Evolutionary conservation across 2,329 filamentous ascomycete species (phyloP).

Genomic region (Cladosporium austrohemisphaericum): DNA sequence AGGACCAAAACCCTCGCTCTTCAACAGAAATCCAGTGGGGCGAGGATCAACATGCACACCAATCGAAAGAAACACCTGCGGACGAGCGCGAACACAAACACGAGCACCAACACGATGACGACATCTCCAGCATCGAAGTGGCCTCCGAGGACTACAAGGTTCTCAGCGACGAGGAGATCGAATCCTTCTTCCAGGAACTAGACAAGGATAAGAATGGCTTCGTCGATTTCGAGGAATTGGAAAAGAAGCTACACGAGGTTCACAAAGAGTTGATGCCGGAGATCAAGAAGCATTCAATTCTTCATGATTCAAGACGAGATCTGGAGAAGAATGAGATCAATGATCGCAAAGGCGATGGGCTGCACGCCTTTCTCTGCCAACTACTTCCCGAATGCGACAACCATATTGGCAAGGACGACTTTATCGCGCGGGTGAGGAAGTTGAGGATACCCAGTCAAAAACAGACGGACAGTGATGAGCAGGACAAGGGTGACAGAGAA

Average conservation of each 20-base stretch:
- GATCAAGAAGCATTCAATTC: constrained; percentile 44
- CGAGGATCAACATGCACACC: too few species aligned
- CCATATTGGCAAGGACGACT: constrained; percentile 46
- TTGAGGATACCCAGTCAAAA: constrained; percentile 56
- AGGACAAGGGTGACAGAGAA: constrained; percentile 45
- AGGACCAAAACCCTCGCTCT: too few species aligned
- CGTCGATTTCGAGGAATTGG: constrained; percentile 52
- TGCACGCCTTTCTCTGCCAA: constrained; percentile 51
- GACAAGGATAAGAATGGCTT: constrained; percentile 51
- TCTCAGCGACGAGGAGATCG: constrained; percentile 49
- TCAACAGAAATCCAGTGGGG: too few species aligned
- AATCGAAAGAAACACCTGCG: too few species aligned
- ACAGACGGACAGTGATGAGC: constrained; percentile 51
- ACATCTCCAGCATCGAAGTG: constrained; percentile 6
- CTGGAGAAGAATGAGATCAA: constrained; percentile 32
- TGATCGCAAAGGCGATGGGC: constrained; percentile 30
- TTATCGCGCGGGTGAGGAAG: constrained; percentile 56
- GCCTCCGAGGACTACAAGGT: constrained; percentile 23
- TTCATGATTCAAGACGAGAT: constrained; percentile 31
- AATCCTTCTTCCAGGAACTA: constrained; percentile 51
- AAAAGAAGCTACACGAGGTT: constrained; percentile 51
- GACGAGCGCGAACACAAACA: too few species aligned
- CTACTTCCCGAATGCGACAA: constrained; percentile 43
- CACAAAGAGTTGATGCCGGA: constrained; percentile 50
- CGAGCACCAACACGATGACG: not conserved